Evolutionary conservation across 2,329 filamentous ascomycete species (phyloP).

Genomic region (Neonectria hederae): DNA sequence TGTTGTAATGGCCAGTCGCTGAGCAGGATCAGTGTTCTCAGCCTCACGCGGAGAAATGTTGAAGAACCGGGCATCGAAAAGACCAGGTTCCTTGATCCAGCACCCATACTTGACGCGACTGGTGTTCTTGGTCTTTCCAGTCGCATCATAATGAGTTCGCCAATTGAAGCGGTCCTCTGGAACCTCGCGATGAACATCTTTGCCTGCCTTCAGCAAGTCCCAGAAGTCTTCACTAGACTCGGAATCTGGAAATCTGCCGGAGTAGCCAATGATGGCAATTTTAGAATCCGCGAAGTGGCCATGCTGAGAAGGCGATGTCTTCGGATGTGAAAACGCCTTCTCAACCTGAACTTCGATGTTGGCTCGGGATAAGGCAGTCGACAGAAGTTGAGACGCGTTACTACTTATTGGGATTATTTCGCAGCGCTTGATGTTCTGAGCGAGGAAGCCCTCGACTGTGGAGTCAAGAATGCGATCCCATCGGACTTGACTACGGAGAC

Average conservation of each 20-base stretch:
- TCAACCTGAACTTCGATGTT: slow-evolving; percentile 15
- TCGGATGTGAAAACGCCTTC: neutral
- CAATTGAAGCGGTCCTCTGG: slow-evolving; percentile 74
- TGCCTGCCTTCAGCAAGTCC: slow-evolving; percentile 72
- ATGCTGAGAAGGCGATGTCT: neutral
- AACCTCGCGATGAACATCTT: slow-evolving; percentile 72
- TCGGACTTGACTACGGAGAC: slow-evolving; percentile 21
- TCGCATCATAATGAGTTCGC: slow-evolving; percentile 72
- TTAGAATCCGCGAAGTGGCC: slow-evolving; percentile 54
- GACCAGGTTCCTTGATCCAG: slow-evolving; percentile 74
- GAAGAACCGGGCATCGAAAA: slow-evolving; percentile 83
- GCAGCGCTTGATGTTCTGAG: slow-evolving; percentile 11
- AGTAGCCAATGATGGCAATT: slow-evolving; percentile 80
- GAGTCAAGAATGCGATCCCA: slow-evolving; percentile 24
- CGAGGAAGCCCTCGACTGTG: neutral
- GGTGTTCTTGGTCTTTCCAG: slow-evolving; percentile 74
- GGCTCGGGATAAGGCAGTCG: slow-evolving; percentile 9
- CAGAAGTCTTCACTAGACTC: slow-evolving; percentile 62
- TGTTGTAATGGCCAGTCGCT: slow-evolving; percentile 76
- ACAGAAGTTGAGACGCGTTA: slow-evolving; percentile 30
- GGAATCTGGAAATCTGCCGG: slow-evolving; percentile 56
- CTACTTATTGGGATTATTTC: slow-evolving; percentile 22
- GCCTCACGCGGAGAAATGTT: slow-evolving; percentile 85
- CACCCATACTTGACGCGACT: slow-evolving; percentile 76
- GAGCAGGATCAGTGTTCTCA: slow-evolving; percentile 78